Conservation (phyloP, 768 basidiomycete species). For the Pisolithus sp. region DNA sequence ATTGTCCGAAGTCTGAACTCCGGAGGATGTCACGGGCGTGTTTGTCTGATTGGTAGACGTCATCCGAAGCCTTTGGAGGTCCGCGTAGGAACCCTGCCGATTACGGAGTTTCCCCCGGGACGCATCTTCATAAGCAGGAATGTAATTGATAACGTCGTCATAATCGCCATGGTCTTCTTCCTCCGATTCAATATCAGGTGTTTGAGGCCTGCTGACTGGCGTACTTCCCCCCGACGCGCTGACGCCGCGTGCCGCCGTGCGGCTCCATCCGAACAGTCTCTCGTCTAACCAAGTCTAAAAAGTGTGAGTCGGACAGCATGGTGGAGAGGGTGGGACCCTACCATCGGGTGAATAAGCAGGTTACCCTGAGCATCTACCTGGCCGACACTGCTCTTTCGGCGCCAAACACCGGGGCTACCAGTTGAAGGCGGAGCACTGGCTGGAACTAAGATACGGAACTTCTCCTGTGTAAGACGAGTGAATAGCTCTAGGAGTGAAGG, state of each 20-base stretch:
- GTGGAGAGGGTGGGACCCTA: conserved; percentile 26
- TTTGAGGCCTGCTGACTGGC: conserved; percentile 52
- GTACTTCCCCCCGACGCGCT: conserved; percentile 74
- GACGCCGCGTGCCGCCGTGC: conserved; percentile 70
- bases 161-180: conserved; percentile 89
- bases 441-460: conserved; percentile 79
- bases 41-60: conserved; percentile 13
- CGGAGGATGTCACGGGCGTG: conserved; percentile 8
- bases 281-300: conserved; percentile 83
- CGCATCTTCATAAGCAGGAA: conserved; percentile 46
- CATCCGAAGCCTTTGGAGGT: conserved; percentile 63
- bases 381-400: conserved; percentile 72
- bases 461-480: conserved; percentile 4
- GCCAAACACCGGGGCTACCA: conserved; percentile 67
- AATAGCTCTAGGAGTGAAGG: conserved; percentile 1
- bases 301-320: conserved; percentile 1
- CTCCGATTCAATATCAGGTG: conserved; percentile 67
- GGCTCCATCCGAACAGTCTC: conserved; percentile 87
- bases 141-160: conserved; percentile 73
- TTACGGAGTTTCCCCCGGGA: conserved; percentile 44
- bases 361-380: conserved; percentile 84
- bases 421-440: conserved; percentile 79
- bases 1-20: conserved; percentile 22
- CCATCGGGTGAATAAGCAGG: conserved; percentile 84
- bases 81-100: conserved; percentile 73